A percentile compares a stretch with the other conserved stretches of the same genome.
Evolutionary conservation across 345 rosid genomes (phyloP).

Genomic region (Anastatica hierochuntica): DNA sequence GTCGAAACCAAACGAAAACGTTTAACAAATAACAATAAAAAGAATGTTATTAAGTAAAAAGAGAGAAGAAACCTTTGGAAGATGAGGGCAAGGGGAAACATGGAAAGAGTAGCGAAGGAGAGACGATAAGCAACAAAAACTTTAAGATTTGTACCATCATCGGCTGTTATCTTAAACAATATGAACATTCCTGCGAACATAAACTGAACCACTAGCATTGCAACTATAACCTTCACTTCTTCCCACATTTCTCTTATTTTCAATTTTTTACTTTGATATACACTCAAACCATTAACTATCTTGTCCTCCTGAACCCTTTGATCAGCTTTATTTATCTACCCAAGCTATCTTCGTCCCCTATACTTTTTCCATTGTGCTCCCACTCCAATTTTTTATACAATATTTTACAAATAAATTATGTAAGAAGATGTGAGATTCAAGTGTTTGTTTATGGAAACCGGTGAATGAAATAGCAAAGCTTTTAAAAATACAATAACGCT

Average conservation of each 20-base stretch:
- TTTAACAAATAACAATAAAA: too few species aligned
- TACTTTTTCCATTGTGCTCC: conserved; percentile 15
- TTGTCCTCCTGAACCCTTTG: not conserved
- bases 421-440: conserved; percentile 2
- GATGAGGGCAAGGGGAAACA: conserved; percentile 32
- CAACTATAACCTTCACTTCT: conserved; percentile 16
- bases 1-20: too few species aligned
- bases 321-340: conserved; percentile 9
- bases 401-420: not conserved
- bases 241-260: conserved; percentile 8
- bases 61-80: conserved; percentile 22
- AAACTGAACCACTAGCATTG: conserved; percentile 30
- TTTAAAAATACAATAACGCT: not conserved
- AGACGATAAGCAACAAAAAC: conserved; percentile 32
- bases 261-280: not conserved
- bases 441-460: not conserved
- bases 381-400: conserved; percentile 5
- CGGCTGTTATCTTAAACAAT: conserved; percentile 28
- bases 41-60: too few species aligned
- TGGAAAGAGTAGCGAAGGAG: conserved; percentile 23
- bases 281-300: not conserved
- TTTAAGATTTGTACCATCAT: conserved; percentile 26
- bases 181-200: conserved; percentile 25
- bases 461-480: conserved; percentile 4
- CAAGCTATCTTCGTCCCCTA: not conserved